Evolutionary conservation across 805 yeast species (phyloP).

Genomic region (Saccharomycopsis synnaedendra): DNA sequence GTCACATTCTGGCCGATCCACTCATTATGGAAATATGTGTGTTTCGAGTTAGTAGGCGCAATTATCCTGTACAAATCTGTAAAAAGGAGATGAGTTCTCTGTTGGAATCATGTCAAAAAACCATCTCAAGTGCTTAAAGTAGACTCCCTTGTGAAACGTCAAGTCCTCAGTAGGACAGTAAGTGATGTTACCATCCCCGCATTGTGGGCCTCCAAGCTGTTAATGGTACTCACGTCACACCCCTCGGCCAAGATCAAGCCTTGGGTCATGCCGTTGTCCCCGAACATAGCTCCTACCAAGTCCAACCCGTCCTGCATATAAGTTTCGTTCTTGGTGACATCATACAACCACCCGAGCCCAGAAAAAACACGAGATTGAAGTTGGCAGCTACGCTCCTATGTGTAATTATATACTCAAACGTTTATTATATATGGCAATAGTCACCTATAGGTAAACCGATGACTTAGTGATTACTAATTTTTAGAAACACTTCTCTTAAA

Average conservation of each 20-base stretch:
- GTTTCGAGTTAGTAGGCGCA: not conserved
- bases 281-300: not conserved
- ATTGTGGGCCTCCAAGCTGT: not conserved
- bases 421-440: no score
- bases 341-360: not conserved
- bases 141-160: not conserved
- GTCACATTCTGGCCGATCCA: not conserved
- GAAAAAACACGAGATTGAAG: not conserved
- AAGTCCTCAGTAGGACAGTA: not conserved
- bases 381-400: no score
- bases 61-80: not conserved
- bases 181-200: not conserved
- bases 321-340: not conserved
- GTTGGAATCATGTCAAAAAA: not conserved
- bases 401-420: no score
- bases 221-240: not conserved
- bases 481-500: no score
- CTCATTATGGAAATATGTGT: not conserved
- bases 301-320: not conserved
- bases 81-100: not conserved
- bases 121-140: not conserved
- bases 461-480: no score
- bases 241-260: not conserved
- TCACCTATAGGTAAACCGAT: no score
- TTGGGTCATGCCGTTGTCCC: not conserved